Evolutionary conservation across 768 basidiomycete genomes (phyloP), one percentile per base, ranked within the genome.

Genomic region (Lactifluus piperatus): DNA sequence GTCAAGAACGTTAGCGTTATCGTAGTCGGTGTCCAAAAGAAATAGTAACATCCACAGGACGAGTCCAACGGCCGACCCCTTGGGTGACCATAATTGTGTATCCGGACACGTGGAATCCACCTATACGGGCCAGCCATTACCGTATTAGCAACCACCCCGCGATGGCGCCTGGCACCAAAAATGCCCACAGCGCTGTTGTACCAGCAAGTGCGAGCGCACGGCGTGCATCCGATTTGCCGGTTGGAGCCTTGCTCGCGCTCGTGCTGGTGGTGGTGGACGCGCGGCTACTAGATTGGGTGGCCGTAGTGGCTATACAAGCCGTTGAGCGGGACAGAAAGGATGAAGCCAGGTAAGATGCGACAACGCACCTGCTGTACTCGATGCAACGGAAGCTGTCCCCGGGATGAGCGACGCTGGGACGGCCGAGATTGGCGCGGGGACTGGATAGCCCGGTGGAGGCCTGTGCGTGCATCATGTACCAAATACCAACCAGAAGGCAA

Each of bases 381-480:
- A 7, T n/a, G 50, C 5, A 13, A 24, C 1, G 3, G 30, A 30
- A 3, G n/a, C 27, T 0, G 53, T 60, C n/a, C 10, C 32, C 14
- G 60, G 60, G 29, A 61, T 56, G 41, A 56, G 44, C 36, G 60
- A 61, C 1, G 44, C 18, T 4, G 54, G 54, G 22, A 61, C 60
- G 30, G 54, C 54, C 27, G 60, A 61, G 29, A 61, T 61, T 1
- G 60, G 54, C 22, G 44, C 29, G 10, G 54, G 44, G 4, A 50
- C 27, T 26, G 34, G 60, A 29, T 29, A 37, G 11, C 54, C 60
- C 0, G 36, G 13, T 9, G 54, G 34, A 16, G 60, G 60, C 14
- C 60, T 61, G 36, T 13, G 2, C 5, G 39, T 5, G 29, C 14
- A 32, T 49, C 29, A 43, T 22, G 55, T 43, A 26, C 24, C 44